phyloP scores from a whole-genome alignment of 2,329 filamentous ascomycete species.

The Colletotrichum lini region DNA sequence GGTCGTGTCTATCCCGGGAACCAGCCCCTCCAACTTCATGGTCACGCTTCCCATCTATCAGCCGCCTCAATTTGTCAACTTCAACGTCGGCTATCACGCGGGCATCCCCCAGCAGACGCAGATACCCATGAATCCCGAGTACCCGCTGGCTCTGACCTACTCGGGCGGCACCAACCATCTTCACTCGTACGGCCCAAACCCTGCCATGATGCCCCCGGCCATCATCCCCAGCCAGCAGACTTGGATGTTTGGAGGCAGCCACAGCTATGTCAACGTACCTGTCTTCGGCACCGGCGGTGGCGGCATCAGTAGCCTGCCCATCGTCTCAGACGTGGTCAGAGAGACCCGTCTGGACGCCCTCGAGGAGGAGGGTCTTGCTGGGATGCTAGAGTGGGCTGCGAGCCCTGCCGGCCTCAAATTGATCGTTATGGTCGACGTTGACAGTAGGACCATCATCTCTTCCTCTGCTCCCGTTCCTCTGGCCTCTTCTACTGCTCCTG shows the following conservation, averaged over 20 bases:
- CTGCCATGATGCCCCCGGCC: background rate
- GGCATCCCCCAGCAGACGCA: background rate
- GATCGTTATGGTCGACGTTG: conserved; percentile 18
- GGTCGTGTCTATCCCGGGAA: conserved; percentile 25
- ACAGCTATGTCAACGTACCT: conserved; percentile 11
- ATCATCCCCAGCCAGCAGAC: background rate
- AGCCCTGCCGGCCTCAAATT: conserved; percentile 32
- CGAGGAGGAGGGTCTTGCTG: background rate
- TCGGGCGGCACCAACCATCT: conserved; percentile 31
- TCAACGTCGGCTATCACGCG: background rate
- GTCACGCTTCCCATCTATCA: conserved; percentile 19
- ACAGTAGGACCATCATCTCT: background rate
- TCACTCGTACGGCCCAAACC: conserved; percentile 21
- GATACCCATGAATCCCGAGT: background rate
- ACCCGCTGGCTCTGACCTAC: conserved; percentile 29
- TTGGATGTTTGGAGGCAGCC: background rate
- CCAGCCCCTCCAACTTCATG: no score
- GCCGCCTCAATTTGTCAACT: conserved; percentile 2
- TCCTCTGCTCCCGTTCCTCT: background rate
- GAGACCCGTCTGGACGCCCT: conserved; percentile 17
- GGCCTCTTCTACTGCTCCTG: background rate
- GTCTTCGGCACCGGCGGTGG: background rate
- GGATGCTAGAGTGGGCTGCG: conserved; percentile 25
- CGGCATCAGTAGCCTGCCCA: background rate
- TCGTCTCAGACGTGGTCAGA: conserved; percentile 26